Conservation (phyloP, 1,284 basidiomycete genomes). For the Ceratobasidium sp. region DNA sequence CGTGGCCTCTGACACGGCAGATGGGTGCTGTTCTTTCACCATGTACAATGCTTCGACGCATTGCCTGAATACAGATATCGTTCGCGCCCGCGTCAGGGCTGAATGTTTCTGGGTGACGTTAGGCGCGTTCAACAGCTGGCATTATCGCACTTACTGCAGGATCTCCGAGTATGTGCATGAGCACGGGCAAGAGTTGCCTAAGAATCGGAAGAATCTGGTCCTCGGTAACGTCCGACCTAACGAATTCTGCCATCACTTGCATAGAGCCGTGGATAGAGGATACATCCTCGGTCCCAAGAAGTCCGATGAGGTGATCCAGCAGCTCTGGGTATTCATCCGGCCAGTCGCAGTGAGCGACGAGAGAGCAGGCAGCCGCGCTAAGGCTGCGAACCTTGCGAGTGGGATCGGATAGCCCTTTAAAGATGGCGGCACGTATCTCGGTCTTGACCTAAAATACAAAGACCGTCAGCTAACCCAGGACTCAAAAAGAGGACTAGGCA, state of each 20-base stretch:
- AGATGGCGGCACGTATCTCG: slow-evolving; percentile 80
- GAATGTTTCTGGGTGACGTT: slow-evolving; percentile 69
- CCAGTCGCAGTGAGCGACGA: slow-evolving; percentile 90
- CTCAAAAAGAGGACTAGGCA: slow-evolving; percentile 42
- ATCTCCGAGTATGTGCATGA: slow-evolving; percentile 85
- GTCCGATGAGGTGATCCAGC: slow-evolving; percentile 75
- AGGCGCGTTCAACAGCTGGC: background rate
- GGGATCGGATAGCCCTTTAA: slow-evolving; percentile 85
- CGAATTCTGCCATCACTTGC: slow-evolving; percentile 93
- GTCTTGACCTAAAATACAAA: slow-evolving; percentile 71
- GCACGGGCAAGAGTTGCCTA: slow-evolving; percentile 83
- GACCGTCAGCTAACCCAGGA: slow-evolving; percentile 26
- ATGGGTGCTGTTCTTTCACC: slow-evolving; percentile 92
- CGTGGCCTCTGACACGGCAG: slow-evolving; percentile 85
- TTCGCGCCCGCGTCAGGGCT: slow-evolving; percentile 83
- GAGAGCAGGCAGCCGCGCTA: slow-evolving; percentile 60
- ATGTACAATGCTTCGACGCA: slow-evolving; percentile 91
- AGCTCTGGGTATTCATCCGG: slow-evolving; percentile 93
- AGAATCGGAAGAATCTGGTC: slow-evolving; percentile 92
- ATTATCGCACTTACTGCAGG: slow-evolving; percentile 67
- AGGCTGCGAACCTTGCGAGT: slow-evolving; percentile 86
- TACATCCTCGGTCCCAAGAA: slow-evolving; percentile 79
- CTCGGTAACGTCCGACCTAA: slow-evolving; percentile 89
- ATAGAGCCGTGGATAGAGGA: slow-evolving; percentile 92
- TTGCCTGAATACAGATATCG: slow-evolving; percentile 91